Evolutionary conservation across 352 stramenopile species (phyloP).

Genomic region (Phytophthora ramorum): DNA sequence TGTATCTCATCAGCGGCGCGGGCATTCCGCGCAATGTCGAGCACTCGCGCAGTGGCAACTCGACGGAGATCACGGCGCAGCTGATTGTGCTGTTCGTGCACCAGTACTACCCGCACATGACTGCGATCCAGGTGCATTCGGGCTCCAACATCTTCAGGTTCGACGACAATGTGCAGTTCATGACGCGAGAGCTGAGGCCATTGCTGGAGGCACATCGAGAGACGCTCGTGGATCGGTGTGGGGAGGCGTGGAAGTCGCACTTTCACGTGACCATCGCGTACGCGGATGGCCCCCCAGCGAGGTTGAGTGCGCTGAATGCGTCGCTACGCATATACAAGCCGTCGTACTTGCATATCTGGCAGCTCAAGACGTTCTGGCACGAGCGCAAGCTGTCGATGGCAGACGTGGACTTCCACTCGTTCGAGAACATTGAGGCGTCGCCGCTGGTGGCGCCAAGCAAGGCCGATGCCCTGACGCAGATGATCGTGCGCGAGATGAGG

Average conservation of each 20-base stretch:
- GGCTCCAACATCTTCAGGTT: constrained; percentile 96
- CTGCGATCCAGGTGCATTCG: constrained; percentile 96
- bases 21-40: constrained; percentile 95
- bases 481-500: constrained; percentile 95
- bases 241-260: constrained; percentile 93
- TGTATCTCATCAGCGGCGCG: constrained; percentile 96
- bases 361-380: constrained; percentile 99
- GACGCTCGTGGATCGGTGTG: constrained; percentile 90
- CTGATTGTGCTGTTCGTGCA: constrained; percentile 95
- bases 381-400: constrained; percentile 94
- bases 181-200: constrained; percentile 95
- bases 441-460: constrained; percentile 87
- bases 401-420: constrained; percentile 97
- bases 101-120: constrained; percentile 92
- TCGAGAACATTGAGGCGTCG: constrained; percentile 97
- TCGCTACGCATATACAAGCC: constrained; percentile 94
- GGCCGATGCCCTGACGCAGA: constrained; percentile 81
- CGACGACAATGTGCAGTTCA: constrained; percentile 98
- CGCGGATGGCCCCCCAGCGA: constrained; percentile 95
- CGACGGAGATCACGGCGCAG: constrained; percentile 93
- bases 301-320: constrained; percentile 96
- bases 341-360: constrained; percentile 98
- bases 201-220: constrained; percentile 95
- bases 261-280: constrained; percentile 98
- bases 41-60: constrained; percentile 94